phyloP scores from a whole-genome alignment of 257 asterid species.

The Solanum etuberosum region DNA sequence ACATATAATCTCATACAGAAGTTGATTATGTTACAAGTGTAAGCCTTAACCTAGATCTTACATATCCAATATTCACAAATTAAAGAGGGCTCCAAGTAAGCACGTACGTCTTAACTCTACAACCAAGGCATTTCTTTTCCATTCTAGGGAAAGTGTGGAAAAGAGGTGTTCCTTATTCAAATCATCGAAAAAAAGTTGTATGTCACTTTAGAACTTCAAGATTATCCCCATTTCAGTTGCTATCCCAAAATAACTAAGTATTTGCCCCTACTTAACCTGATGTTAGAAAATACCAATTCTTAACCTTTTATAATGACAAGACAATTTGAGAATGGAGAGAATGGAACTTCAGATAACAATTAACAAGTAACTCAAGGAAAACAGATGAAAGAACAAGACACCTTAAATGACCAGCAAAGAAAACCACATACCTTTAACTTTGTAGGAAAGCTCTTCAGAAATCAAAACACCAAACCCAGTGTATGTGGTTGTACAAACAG shows the following conservation, averaged over 20 bases:
- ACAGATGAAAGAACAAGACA: background rate
- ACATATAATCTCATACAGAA: background rate
- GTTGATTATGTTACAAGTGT: background rate
- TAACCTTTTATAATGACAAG: background rate
- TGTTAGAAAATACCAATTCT: background rate
- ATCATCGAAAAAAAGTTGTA: background rate
- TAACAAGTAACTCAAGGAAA: background rate
- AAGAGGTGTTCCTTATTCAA: background rate
- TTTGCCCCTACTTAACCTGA: background rate
- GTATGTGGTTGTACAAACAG: constrained; percentile 73
- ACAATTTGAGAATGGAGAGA: background rate
- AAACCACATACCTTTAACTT: constrained; percentile 60
- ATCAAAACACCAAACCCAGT: constrained; percentile 86
- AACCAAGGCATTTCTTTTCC: background rate
- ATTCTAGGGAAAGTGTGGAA: background rate
- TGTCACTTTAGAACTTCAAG: background rate
- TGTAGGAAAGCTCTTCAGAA: constrained; percentile 77
- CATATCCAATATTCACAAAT: background rate
- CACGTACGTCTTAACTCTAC: background rate
- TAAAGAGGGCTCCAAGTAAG: background rate
- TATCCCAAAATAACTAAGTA: background rate
- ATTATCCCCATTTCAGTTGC: background rate
- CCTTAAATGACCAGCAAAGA: background rate
- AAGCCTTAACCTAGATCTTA: background rate
- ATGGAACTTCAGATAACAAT: background rate